Evolutionary conservation across 2,329 filamentous ascomycete species (phyloP).

Genomic region (Davidsoniella australis): DNA sequence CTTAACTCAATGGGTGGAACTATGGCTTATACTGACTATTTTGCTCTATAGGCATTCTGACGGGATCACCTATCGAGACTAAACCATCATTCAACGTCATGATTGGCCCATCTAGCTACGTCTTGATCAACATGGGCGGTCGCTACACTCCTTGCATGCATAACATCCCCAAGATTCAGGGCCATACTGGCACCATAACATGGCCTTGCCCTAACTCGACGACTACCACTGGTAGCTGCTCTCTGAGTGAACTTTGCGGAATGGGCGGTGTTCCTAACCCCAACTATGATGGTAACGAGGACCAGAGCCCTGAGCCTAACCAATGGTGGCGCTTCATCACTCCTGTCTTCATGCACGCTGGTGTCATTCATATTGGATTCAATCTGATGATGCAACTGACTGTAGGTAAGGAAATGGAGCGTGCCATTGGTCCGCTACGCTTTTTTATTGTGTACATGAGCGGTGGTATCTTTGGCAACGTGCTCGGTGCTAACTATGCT

Average conservation of each 20-base stretch:
- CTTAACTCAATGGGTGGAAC: not conserved
- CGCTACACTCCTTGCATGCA: constrained; percentile 93
- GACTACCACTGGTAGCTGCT: constrained; percentile 43
- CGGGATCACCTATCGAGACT: constrained; percentile 60
- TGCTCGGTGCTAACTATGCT: constrained; percentile 87
- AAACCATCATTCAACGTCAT: constrained; percentile 86
- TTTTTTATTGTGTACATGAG: constrained; percentile 82
- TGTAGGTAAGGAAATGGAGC: constrained; percentile 82
- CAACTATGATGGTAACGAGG: constrained; percentile 31
- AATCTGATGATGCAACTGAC: constrained; percentile 86
- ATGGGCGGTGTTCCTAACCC: constrained; percentile 63
- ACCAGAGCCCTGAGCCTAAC: constrained; percentile 49
- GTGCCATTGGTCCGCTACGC: constrained; percentile 70
- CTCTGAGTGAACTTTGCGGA: constrained; percentile 66
- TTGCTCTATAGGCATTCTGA: constrained; percentile 44
- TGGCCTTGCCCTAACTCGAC: constrained; percentile 79
- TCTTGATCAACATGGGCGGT: constrained; percentile 93
- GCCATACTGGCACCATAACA: constrained; percentile 27
- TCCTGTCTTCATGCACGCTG: constrained; percentile 90
- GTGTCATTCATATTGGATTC: constrained; percentile 86
- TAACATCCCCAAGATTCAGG: constrained; percentile 50
- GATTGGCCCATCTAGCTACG: constrained; percentile 81
- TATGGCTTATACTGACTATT: constrained; percentile 11
- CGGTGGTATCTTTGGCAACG: constrained; percentile 87
- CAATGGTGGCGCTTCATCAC: constrained; percentile 96